A percentile compares a stretch with the other conserved stretches of the same genome.
Conservation (phyloP, 495 filamentous ascomycete species). For the Penicilliopsis zonata region DNA sequence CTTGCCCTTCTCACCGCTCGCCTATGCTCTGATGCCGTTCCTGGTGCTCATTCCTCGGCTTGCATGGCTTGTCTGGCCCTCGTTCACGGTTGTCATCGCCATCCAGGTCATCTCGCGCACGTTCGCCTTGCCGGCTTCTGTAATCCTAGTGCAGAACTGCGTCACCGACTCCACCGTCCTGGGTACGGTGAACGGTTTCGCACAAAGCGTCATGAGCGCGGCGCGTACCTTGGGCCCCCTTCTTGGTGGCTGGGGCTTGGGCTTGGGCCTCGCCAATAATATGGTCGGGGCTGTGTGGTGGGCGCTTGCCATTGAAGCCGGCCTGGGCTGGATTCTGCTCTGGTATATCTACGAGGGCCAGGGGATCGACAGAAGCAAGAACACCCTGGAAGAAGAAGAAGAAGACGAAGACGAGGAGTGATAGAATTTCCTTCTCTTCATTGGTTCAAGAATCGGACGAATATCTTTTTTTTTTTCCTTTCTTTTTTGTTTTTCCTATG, state of each 20-base stretch:
- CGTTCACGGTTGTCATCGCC: constrained; percentile 47
- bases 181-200: constrained; percentile 59
- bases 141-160: constrained; percentile 59
- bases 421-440: too few relatives aligned
- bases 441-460: neutral
- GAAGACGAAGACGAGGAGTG: constrained; percentile 12
- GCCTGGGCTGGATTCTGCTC: constrained; percentile 36
- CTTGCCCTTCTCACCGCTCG: constrained; percentile 50
- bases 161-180: constrained; percentile 49
- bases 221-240: constrained; percentile 55
- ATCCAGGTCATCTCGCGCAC: constrained; percentile 62
- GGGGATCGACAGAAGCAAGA: neutral
- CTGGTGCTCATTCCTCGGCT: constrained; percentile 44
- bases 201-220: constrained; percentile 47
- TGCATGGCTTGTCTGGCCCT: constrained; percentile 38
- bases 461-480: neutral
- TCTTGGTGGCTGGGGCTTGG: constrained; percentile 52
- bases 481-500: neutral
- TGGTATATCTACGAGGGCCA: constrained; percentile 17
- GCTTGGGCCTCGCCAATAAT: constrained; percentile 50
- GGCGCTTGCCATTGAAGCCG: constrained; percentile 40
- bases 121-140: constrained; percentile 54
- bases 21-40: constrained; percentile 57
- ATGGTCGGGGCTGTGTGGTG: constrained; percentile 63
- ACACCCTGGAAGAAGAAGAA: neutral